Evolutionary conservation across 2,329 filamentous ascomycete genomes (phyloP), one percentile per base, ranked within the genome.

Genomic region (Diaporthe helianthi): DNA sequence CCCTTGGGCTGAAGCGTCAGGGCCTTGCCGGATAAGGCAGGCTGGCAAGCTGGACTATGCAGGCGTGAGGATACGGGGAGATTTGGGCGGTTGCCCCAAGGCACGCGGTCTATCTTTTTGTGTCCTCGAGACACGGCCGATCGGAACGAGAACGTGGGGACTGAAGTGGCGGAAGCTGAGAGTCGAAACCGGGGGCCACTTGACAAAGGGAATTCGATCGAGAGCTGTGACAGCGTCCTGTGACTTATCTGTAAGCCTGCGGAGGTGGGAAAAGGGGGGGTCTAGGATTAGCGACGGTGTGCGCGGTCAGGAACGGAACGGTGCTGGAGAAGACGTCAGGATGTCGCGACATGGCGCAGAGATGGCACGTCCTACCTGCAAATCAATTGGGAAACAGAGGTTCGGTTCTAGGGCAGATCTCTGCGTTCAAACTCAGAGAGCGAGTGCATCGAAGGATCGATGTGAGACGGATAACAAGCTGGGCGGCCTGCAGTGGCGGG

Each of bases 401-500:
- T 38, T 26, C 5, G 47, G 2, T 47, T 9, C 31, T n/a, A 47
- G 53, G 53, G 44, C 17, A 31, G 38, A 54, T 73, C 68, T 74
- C 74, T 72, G 74, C 76, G 72, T 70, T 75, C 76, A 75, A 75
- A 47, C 73, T 77, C 75, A 75, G 58, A 63, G 74, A 47, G 61
- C 58, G 55, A 68, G 41, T 67, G 54, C 63, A 53, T 52, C 68
- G 64, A 65, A 36, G 41, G 53, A 69, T 31, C 72, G 65, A 55
- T 44, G 31, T 22, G 49, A 15, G 44, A 15, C 38, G 22, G 33
- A 51, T 33, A 13, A 55, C 36, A 47, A 49, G 46, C 60, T 31
- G 54, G 29, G 47, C 52, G 49, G 29, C 46, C 44, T 38, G 61
- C 24, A 53, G 38, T 46, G 41, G 33, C 9, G 41, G 29, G 41